phyloP scores from a whole-genome alignment of 2,329 filamentous ascomycete species.

The Lomentospora prolificans region DNA sequence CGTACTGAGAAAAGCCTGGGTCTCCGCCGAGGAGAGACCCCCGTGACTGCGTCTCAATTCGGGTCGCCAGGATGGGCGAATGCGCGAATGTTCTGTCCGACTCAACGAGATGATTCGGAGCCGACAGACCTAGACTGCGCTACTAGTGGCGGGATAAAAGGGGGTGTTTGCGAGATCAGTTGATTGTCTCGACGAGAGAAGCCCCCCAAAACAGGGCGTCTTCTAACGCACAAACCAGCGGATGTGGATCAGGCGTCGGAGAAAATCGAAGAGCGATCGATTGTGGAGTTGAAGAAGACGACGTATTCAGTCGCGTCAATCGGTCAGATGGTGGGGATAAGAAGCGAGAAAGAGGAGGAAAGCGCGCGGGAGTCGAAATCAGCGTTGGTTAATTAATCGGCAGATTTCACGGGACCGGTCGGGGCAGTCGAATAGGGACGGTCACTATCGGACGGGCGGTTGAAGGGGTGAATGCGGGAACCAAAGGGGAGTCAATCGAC shows the following conservation, averaged over 20 bases:
- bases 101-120: slow-evolving; percentile 3
- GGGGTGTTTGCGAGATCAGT: not conserved
- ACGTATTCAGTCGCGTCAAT: not conserved
- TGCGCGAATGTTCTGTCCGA: slow-evolving; percentile 2
- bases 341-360: not conserved
- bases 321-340: not conserved
- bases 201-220: not conserved
- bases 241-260: not conserved
- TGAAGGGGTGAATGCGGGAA: not conserved
- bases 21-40: slow-evolving; percentile 29
- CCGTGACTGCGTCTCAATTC: slow-evolving; percentile 30
- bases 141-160: not conserved
- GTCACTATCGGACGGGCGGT: not conserved
- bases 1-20: slow-evolving; percentile 25
- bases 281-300: not conserved
- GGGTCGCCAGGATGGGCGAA: slow-evolving; percentile 27
- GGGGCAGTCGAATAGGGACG: not conserved
- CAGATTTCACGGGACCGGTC: slow-evolving; percentile 1
- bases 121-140: not conserved
- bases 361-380: not conserved
- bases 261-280: not conserved
- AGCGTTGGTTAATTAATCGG: not conserved
- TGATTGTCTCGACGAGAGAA: not conserved
- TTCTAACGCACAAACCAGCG: not conserved
- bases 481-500: not conserved